Base-by-base conservation (phyloP, 306 rosid species). In the Geum urbanum region DNA sequence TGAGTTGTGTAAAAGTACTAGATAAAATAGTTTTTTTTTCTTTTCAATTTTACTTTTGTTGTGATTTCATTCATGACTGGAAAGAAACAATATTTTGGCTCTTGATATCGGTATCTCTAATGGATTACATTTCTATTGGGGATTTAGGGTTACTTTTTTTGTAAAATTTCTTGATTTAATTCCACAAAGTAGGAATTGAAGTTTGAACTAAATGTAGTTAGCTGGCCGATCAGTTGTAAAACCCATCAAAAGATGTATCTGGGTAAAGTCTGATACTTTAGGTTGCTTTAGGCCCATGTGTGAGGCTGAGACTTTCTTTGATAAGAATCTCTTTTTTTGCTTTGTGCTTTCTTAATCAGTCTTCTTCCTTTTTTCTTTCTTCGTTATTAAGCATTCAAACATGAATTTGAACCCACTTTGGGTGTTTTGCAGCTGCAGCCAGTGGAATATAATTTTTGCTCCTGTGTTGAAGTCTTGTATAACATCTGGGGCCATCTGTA, bases 341-440 rank as follows among this genome's bases (percentile, higher is more conserved):
- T 80, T 83, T 83, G 82, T 85, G 86, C 98, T 89, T 89, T 64
- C 89, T 80, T 78, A 66, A 71, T 83, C 35, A 72, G 45, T 79
- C 52, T 66, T 83, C 83, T 71, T 78, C 83, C 85, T 71, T 79
- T 82, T 8, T n/a, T 67, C 48, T 84, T 81, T 80, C 89, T 80
- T 85, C 76, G 61, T 55, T 74, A 74, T 72, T 79, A 81, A 86
- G 90, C 48, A 69, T 80, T 71, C 75, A 52, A 8, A 77, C 37
- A 63, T 66, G 77, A 57, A 67, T 85, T 83, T 80, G 59, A 84
- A 74, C 81, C 66, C 80, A 73, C 78, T 75, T 74, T 65, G 27
- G 52, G 76, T 78, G 44, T 68, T 82, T 78, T 88, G 90, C 94
- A 86, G 94, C 55, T 75, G 66, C 53, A 63, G 77, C 61, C 63